Conservation (phyloP, 1,284 basidiomycete genomes). For the Melampsora abietis-canadensis region DNA sequence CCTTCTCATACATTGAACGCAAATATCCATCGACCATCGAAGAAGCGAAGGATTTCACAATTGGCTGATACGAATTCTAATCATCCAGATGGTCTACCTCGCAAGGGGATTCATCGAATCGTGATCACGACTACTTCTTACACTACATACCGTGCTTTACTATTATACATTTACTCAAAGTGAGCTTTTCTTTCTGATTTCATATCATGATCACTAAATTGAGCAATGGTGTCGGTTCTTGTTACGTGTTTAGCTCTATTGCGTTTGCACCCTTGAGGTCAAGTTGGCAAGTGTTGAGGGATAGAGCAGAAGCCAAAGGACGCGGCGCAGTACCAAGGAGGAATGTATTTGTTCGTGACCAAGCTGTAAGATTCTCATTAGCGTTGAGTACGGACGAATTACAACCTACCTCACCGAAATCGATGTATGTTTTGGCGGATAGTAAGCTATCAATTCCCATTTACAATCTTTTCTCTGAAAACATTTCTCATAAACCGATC, state of each 20-base stretch:
- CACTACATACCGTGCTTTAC: conserved; percentile 39
- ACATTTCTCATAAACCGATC: neutral
- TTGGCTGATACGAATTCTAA: conserved; percentile 28
- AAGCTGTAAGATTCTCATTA: conserved; percentile 39
- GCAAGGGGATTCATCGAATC: conserved; percentile 25
- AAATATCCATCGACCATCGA: conserved; percentile 20
- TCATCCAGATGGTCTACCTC: conserved; percentile 16
- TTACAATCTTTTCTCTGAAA: neutral
- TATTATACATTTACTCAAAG: conserved; percentile 41
- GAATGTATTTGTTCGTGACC: conserved; percentile 27
- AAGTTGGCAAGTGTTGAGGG: conserved; percentile 24
- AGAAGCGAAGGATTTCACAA: conserved; percentile 37
- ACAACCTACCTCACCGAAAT: conserved; percentile 40
- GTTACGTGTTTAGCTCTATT: conserved; percentile 25
- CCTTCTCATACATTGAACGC: neutral
- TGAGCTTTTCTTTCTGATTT: neutral
- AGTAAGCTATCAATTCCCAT: neutral
- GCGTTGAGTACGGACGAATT: conserved; percentile 31
- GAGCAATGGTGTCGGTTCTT: neutral
- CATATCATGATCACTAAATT: neutral
- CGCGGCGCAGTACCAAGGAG: conserved; percentile 7
- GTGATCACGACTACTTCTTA: conserved; percentile 36
- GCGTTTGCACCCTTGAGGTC: conserved; percentile 35
- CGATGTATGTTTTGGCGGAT: conserved; percentile 39
- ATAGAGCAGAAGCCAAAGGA: conserved; percentile 37